Percentiles rank a stretch among this genome's conserved stretches.
Evolutionary conservation across 305 asterid species (phyloP).

Genomic region (Fraxinus velutina): DNA sequence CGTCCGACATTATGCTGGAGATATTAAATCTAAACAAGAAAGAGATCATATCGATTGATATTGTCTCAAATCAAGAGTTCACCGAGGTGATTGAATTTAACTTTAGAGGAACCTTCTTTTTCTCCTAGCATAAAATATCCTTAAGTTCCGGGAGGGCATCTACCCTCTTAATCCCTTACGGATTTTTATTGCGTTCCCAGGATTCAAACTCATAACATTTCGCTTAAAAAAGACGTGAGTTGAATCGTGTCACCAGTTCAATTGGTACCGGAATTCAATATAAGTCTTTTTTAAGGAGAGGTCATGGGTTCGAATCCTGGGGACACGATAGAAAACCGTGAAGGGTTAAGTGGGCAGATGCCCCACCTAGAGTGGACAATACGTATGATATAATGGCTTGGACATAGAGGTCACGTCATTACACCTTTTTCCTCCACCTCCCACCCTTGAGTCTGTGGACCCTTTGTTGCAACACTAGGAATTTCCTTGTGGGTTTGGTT

Average conservation of each 20-base stretch:
- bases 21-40: constrained; percentile 90
- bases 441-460: neutral
- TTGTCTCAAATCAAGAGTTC: constrained; percentile 93
- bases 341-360: neutral
- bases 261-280: neutral
- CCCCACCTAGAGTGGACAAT: neutral
- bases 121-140: neutral
- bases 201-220: neutral
- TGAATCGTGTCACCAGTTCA: neutral
- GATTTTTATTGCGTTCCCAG: neutral
- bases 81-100: constrained; percentile 64
- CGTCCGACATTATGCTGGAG: constrained; percentile 75
- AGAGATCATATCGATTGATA: constrained; percentile 77
- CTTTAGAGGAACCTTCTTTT: constrained; percentile 6
- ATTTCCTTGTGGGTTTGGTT: neutral
- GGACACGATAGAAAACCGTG: neutral
- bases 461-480: neutral
- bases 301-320: neutral
- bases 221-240: no score
- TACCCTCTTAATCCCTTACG: neutral
- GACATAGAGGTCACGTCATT: neutral
- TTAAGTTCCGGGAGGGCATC: neutral
- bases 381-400: neutral
- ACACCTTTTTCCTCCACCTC: constrained; percentile 1
- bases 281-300: neutral